A percentile compares a stretch with the other conserved stretches of the same genome.
Conservation (phyloP, 2,329 filamentous ascomycete species). For the Elsinoe ampelina region DNA sequence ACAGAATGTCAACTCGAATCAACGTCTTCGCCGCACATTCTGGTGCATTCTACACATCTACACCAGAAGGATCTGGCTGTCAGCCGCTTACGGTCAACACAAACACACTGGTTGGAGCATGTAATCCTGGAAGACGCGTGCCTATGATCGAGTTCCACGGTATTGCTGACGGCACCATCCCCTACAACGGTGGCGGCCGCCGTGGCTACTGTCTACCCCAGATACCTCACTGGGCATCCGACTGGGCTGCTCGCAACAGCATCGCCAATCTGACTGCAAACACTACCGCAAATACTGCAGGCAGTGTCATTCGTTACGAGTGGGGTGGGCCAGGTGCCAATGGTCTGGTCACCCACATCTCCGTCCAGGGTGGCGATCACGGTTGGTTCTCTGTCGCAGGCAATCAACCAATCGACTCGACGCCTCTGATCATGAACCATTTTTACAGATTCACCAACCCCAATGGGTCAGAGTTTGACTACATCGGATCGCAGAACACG, state of each 20-base stretch:
- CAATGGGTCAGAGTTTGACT: slow-evolving; percentile 23
- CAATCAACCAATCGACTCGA: slow-evolving; percentile 20
- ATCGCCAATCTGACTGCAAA: slow-evolving; percentile 21
- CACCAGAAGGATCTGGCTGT: slow-evolving; percentile 17
- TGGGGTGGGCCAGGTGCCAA: slow-evolving; percentile 23
- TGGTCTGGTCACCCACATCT: slow-evolving; percentile 32
- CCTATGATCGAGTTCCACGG: slow-evolving; percentile 40
- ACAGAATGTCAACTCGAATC: slow-evolving; percentile 33
- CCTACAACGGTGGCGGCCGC: slow-evolving; percentile 30
- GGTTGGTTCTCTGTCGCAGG: slow-evolving; percentile 31
- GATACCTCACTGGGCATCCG: slow-evolving; percentile 27
- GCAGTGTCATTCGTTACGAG: slow-evolving; percentile 26
- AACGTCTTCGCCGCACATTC: slow-evolving; percentile 43
- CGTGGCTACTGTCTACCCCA: slow-evolving; percentile 22
- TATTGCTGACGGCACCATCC: slow-evolving; percentile 32
- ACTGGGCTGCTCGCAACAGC: slow-evolving; percentile 31
- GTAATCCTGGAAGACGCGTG: slow-evolving; percentile 24
- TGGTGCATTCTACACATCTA: slow-evolving; percentile 37
- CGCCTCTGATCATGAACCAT: slow-evolving; percentile 24
- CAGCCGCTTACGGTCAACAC: slow-evolving; percentile 18
- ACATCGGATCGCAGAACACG: slow-evolving; percentile 13
- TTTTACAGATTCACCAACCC: slow-evolving; percentile 22
- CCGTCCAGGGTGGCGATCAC: slow-evolving; percentile 31
- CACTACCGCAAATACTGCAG: slow-evolving; percentile 19
- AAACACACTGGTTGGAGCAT: slow-evolving; percentile 15